Percentiles rank a stretch among this genome's conserved stretches.
Evolutionary conservation across 129 eudicot genomes (phyloP).

Genomic region (Oenanthe sinensis): DNA sequence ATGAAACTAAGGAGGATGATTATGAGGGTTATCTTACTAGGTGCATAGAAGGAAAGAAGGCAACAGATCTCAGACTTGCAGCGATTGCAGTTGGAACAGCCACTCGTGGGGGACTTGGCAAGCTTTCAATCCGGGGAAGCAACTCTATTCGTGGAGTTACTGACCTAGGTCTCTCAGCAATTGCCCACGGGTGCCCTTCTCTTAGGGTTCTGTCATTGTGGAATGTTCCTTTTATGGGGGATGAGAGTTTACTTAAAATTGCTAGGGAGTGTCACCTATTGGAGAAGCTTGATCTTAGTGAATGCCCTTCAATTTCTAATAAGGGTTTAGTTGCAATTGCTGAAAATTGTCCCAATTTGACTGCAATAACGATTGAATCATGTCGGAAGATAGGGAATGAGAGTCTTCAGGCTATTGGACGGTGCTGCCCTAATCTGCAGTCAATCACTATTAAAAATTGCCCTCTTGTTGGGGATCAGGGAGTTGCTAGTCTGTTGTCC

Average conservation of each 20-base stretch:
- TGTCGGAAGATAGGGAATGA: conserved; percentile 70
- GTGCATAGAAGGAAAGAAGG: conserved; percentile 85
- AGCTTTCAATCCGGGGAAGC: conserved; percentile 75
- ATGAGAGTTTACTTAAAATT: conserved; percentile 64
- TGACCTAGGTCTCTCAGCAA: conserved; percentile 51
- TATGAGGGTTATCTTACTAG: conserved; percentile 67
- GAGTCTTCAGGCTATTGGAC: conserved; percentile 67
- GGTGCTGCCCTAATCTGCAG: conserved; percentile 60
- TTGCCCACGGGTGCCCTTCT: conserved; percentile 86
- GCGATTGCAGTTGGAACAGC: conserved; percentile 90
- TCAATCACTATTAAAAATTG: conserved; percentile 63
- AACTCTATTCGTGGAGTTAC: conserved; percentile 49
- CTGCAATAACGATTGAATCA: conserved; percentile 54
- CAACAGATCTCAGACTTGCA: conserved; percentile 77
- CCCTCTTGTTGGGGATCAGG: conserved; percentile 76
- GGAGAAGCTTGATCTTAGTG: conserved; percentile 74
- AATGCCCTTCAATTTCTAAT: conserved; percentile 66
- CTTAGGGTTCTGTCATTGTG: conserved; percentile 70
- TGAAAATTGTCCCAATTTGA: conserved; percentile 53
- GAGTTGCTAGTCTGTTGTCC: conserved; percentile 61
- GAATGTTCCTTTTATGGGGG: conserved; percentile 60
- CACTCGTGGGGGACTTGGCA: conserved; percentile 83
- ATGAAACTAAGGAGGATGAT: conserved; percentile 33
- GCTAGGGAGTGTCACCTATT: conserved; percentile 65
- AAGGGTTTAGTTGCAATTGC: conserved; percentile 71